Conservation (phyloP, 257 asterid species). For the Gynochthodes officinalis region DNA sequence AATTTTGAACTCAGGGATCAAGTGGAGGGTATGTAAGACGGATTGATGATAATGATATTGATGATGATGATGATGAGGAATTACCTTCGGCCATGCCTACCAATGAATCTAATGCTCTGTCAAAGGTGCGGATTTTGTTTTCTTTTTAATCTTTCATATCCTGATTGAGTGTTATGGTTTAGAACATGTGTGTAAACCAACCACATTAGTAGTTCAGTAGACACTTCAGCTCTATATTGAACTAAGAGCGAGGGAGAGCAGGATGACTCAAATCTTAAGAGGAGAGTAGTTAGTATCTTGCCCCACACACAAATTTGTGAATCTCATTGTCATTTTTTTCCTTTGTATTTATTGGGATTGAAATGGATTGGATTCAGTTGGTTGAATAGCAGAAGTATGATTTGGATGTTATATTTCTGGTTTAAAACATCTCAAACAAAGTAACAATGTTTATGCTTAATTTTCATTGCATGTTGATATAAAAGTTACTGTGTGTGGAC, state of each 20-base stretch:
- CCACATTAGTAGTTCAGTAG: not conserved
- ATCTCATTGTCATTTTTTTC: too few relatives aligned
- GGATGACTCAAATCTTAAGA: not conserved
- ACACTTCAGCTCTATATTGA: not conserved
- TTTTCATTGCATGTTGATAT: not conserved
- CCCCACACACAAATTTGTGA: not conserved
- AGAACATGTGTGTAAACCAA: not conserved
- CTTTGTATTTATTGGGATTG: not conserved
- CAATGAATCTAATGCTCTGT: constrained; percentile 24
- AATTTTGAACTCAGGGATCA: constrained; percentile 39
- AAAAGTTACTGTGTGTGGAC: too few relatives aligned
- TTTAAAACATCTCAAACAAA: not conserved
- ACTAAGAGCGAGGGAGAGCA: not conserved
- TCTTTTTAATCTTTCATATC: not conserved
- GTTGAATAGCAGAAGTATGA: not conserved
- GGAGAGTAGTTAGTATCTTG: not conserved
- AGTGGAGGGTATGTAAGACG: constrained; percentile 40
- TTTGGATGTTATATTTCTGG: not conserved
- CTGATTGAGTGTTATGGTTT: not conserved
- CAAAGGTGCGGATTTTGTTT: constrained; percentile 38
- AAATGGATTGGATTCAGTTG: not conserved
- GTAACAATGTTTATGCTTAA: not conserved
- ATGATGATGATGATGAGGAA: constrained; percentile 36
- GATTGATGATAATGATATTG: constrained; percentile 61
- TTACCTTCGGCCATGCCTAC: constrained; percentile 19